Evolutionary conservation across 192 early-diverging fungal genomes (phyloP).

Genomic region (Thamnidium elegans): DNA sequence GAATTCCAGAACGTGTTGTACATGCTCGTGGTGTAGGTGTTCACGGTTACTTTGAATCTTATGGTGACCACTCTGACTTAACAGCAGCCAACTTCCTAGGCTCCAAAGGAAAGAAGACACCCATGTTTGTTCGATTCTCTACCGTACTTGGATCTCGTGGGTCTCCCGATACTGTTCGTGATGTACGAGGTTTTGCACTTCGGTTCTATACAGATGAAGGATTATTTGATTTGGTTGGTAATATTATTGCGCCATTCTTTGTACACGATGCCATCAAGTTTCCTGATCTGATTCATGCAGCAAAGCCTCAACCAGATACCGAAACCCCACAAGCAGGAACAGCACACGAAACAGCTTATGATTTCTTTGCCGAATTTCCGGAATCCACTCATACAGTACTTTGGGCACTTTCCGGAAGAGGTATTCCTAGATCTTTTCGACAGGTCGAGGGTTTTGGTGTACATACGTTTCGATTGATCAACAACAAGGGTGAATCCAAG

Average conservation of each 20-base stretch:
- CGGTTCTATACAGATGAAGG: constrained; percentile 33
- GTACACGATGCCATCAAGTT: constrained; percentile 44
- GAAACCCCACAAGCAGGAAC: constrained; percentile 45
- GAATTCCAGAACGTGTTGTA: constrained; percentile 38
- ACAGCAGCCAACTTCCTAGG: constrained; percentile 39
- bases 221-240: constrained; percentile 40
- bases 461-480: constrained; percentile 47
- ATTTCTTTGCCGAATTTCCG: constrained; percentile 38
- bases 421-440: constrained; percentile 38
- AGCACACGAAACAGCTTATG: constrained; percentile 43
- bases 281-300: constrained; percentile 39
- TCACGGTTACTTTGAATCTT: constrained; percentile 36
- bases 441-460: constrained; percentile 46
- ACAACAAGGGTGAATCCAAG: constrained; percentile 31
- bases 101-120: constrained; percentile 34
- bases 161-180: constrained; percentile 44
- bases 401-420: constrained; percentile 44
- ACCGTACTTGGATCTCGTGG: constrained; percentile 43
- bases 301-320: constrained; percentile 44
- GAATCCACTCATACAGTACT: constrained; percentile 40
- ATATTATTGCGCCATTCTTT: constrained; percentile 44
- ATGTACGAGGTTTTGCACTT: constrained; percentile 32
- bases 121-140: constrained; percentile 48
- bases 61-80: constrained; percentile 36
- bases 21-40: constrained; percentile 46